Conservation (phyloP, 768 basidiomycete species). For the Sporobolomyces pararoseus region DNA sequence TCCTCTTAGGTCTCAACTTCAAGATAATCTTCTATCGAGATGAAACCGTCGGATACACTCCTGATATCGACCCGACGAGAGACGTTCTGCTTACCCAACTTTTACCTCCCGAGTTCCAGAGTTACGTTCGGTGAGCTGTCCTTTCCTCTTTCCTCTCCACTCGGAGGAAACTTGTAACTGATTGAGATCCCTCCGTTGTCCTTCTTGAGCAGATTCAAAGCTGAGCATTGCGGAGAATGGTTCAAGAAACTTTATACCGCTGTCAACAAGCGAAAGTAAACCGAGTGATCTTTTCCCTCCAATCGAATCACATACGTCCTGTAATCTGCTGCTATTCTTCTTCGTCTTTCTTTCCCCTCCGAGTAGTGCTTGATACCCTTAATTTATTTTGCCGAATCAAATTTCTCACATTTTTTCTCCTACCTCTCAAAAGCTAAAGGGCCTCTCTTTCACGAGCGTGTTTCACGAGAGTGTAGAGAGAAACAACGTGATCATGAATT, state of each 20-base stretch:
- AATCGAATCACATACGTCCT: too few relatives aligned
- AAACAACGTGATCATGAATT: too few relatives aligned
- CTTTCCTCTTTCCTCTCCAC: not conserved
- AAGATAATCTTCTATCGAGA: slow-evolving; percentile 34
- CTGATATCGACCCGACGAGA: slow-evolving; percentile 29
- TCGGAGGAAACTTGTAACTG: not conserved
- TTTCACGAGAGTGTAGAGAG: too few relatives aligned
- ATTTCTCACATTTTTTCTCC: too few relatives aligned
- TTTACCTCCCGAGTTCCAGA: slow-evolving; percentile 9
- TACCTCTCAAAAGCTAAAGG: too few relatives aligned
- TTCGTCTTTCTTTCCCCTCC: not conserved
- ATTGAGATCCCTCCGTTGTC: not conserved
- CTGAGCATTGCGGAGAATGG: slow-evolving; percentile 25
- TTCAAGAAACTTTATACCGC: slow-evolving; percentile 24
- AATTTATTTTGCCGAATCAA: too few relatives aligned
- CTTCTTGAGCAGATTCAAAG: slow-evolving; percentile 7
- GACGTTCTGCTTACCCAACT: slow-evolving; percentile 15
- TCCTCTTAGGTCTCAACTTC: slow-evolving; percentile 34
- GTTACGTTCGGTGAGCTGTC: slow-evolving; percentile 22
- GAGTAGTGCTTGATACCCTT: too few relatives aligned
- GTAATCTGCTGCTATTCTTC: too few relatives aligned
- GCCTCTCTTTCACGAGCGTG: too few relatives aligned
- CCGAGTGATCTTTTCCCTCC: not conserved
- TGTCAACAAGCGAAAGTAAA: slow-evolving; percentile 23
- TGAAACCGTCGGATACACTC: slow-evolving; percentile 24